phyloP scores from a whole-genome alignment of 768 basidiomycete genomes.

The Russula vinacea region DNA sequence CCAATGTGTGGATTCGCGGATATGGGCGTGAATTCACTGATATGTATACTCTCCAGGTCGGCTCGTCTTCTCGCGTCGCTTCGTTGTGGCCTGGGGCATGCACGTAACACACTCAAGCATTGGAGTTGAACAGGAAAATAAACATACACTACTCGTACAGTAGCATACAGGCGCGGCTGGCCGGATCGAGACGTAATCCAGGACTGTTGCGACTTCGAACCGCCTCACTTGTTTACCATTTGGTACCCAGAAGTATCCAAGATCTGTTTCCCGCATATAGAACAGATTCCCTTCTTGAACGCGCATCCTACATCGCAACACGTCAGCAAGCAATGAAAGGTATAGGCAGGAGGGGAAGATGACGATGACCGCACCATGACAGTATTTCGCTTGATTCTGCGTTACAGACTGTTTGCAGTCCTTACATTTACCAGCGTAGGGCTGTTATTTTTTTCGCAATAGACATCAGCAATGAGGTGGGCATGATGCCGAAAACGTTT shows the following conservation, averaged over 20 bases:
- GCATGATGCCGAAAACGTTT: slow-evolving; percentile 30
- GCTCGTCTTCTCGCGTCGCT: not conserved
- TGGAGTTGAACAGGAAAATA: not conserved
- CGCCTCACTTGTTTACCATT: slow-evolving; percentile 76
- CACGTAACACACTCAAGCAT: slow-evolving; percentile 2
- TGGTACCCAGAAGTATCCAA: slow-evolving; percentile 79
- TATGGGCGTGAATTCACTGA: not conserved
- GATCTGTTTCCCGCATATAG: slow-evolving; percentile 85
- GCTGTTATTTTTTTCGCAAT: slow-evolving; percentile 42
- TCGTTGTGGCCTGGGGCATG: not conserved
- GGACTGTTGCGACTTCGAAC: not conserved
- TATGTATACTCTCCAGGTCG: not conserved
- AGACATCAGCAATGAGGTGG: slow-evolving; percentile 23
- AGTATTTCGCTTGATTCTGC: slow-evolving; percentile 86
- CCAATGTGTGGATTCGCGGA: not conserved
- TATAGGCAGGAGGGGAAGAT: not conserved
- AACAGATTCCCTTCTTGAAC: slow-evolving; percentile 81
- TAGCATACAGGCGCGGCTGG: slow-evolving; percentile 11
- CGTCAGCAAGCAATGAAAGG: slow-evolving; percentile 6
- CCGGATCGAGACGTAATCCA: not conserved
- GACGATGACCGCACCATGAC: slow-evolving; percentile 60
- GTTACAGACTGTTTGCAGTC: slow-evolving; percentile 82
- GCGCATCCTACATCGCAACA: slow-evolving; percentile 60
- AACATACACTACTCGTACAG: slow-evolving; percentile 8
- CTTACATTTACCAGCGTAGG: slow-evolving; percentile 83